Base-by-base conservation (phyloP, 2,329 filamentous ascomycete genomes). In the Aspergillus sp. region DNA sequence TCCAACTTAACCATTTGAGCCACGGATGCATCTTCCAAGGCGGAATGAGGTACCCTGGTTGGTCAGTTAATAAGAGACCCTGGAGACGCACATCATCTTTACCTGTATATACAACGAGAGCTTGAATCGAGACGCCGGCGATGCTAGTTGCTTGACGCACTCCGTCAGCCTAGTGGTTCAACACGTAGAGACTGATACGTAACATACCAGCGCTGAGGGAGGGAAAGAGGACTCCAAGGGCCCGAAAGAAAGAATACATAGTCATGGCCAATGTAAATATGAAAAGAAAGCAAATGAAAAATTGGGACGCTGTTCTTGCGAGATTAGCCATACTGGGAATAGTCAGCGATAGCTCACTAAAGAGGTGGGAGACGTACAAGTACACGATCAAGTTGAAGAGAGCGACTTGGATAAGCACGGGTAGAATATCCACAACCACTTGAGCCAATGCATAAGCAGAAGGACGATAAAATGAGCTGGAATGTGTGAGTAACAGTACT, bases 1-100 rank as follows among this genome's bases (percentile, higher is more conserved):
- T 69, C 72, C 74, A 78, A 39, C 69, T 77, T 3, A 80, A 51
- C 76, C 76, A 80, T 36, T 62, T 61, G 15, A 80, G 70, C 74
- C 74, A 80, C 0, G 70, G 68, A 25, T 75, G 71, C 75, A 80
- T 79, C 38, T 73, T 61, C 14, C 66, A 67, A 15, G 75, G 74
- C 4, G 66, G 67, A 35, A 80, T 79, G 49, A 78, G 64, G 51
- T 76, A 81, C 10, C 78, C 78, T 53, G 45, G 2, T 19, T 14
- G 8, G 8, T 6, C n/a, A 3, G 1, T 15, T n/a, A 32, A 33
- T 37, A 17, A 34, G 11, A 12, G 8, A 12, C 5, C 4, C 12
- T 8, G 13, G 20, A 3, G 7, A 11, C 12, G 10, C 1, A 8
- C 8, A 4, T 3, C 29, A 6, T 3, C 2, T 36, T 31, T 33